A percentile compares a stretch with the other conserved stretches of the same genome.
phyloP scores from a whole-genome alignment of 2,329 filamentous ascomycete species.

The Byssothecium circinans region DNA sequence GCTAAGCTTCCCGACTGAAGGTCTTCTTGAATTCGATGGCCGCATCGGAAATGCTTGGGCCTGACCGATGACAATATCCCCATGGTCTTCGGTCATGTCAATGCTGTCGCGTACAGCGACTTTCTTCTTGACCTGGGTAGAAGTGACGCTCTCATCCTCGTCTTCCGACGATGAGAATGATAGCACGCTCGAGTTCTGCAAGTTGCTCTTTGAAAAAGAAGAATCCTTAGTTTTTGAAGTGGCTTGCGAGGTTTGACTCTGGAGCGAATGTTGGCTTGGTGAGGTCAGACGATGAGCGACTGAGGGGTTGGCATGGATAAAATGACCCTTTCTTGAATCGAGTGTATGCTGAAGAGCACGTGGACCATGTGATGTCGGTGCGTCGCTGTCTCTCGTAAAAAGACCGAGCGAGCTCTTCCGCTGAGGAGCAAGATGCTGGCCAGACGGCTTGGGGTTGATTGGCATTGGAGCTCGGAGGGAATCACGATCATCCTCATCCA shows the following conservation, averaged over 20 bases:
- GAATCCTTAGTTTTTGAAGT: slow-evolving; percentile 41
- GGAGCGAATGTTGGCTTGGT: slow-evolving; percentile 32
- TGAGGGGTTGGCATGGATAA: slow-evolving; percentile 25
- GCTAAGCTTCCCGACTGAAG: slow-evolving; percentile 36
- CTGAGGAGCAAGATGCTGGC: slow-evolving; percentile 12
- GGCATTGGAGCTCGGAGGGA: slow-evolving; percentile 19
- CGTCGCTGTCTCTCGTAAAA: slow-evolving; percentile 12
- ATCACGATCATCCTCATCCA: slow-evolving; percentile 17
- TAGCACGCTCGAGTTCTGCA: slow-evolving; percentile 43
- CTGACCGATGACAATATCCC: slow-evolving; percentile 41
- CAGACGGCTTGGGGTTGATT: slow-evolving; percentile 7
- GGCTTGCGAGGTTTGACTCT: slow-evolving; percentile 27
- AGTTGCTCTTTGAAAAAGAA: slow-evolving; percentile 33
- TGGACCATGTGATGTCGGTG: slow-evolving; percentile 9
- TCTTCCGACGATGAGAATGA: slow-evolving; percentile 46
- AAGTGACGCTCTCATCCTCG: slow-evolving; percentile 28
- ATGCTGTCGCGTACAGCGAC: slow-evolving; percentile 37
- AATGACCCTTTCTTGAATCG: slow-evolving; percentile 20
- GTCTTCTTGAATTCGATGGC: slow-evolving; percentile 20
- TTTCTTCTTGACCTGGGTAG: slow-evolving; percentile 1
- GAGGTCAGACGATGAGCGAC: slow-evolving; percentile 28
- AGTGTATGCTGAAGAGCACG: slow-evolving; percentile 17
- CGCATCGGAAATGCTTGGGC: slow-evolving; percentile 42
- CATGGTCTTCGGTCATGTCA: slow-evolving; percentile 35
- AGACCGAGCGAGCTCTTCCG: slow-evolving; percentile 23